phyloP scores from a whole-genome alignment of 768 basidiomycete species.

The Leccinellum luteum region DNA sequence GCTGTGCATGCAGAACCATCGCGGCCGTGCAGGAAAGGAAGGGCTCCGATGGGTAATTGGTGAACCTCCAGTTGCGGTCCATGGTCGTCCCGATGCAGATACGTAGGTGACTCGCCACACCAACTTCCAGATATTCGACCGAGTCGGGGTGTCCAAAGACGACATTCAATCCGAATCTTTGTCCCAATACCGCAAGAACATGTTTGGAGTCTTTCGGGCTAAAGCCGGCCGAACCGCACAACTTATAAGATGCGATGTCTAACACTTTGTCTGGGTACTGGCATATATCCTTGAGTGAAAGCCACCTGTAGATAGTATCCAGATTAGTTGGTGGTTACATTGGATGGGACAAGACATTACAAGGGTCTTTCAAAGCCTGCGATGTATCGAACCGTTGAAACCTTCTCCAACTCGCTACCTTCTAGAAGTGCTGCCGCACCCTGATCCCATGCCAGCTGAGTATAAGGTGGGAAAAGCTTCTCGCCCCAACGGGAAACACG shows the following conservation, averaged over 20 bases:
- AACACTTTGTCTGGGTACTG: not conserved
- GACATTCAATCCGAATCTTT: constrained; percentile 5
- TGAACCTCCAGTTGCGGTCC: constrained; percentile 11
- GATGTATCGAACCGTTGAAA: not conserved
- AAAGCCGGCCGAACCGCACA: no score
- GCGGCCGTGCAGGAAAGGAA: constrained; percentile 13
- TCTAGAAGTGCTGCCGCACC: not conserved
- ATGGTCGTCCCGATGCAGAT: constrained; percentile 4
- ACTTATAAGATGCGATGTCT: no score
- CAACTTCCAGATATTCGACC: not conserved
- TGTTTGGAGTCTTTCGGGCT: not conserved
- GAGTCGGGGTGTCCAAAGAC: constrained; percentile 1
- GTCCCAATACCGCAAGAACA: constrained; percentile 1
- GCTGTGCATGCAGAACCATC: not conserved
- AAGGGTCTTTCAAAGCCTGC: not conserved
- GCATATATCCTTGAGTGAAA: constrained; percentile 2
- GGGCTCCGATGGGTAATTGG: constrained; percentile 16
- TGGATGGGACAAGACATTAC: not conserved
- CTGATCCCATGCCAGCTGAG: not conserved
- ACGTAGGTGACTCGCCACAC: constrained; percentile 14
- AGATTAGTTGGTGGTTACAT: not conserved
- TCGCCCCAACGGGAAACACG: not conserved
- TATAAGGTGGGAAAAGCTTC: not conserved
- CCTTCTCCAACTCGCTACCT: not conserved
- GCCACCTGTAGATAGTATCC: constrained; percentile 1